phyloP scores from a whole-genome alignment of 2,329 filamentous ascomycete genomes.

The Penicillium vulpinum region DNA sequence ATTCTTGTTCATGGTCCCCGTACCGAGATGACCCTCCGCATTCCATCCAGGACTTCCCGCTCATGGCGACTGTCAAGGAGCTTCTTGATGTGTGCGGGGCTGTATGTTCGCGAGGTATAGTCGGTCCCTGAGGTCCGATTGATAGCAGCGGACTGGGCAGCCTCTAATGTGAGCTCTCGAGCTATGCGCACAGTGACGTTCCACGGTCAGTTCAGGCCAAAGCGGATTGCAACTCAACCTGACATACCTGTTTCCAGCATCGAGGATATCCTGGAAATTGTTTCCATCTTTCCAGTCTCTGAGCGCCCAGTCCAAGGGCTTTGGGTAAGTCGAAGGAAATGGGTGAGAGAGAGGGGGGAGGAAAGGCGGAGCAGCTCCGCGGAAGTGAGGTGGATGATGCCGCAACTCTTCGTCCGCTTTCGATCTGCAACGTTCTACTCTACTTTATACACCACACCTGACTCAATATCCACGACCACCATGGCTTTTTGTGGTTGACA shows the following conservation, averaged over 20 bases:
- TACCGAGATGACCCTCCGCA: conserved; percentile 86
- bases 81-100: conserved; percentile 86
- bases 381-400: conserved; percentile 11
- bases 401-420: conserved; percentile 6
- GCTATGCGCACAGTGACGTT: conserved; percentile 55
- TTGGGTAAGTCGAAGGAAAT: conserved; percentile 13
- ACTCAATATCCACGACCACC: background rate
- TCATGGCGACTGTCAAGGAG: conserved; percentile 92
- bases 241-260: conserved; percentile 86
- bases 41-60: conserved; percentile 85
- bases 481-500: background rate
- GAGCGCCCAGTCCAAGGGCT: conserved; percentile 22
- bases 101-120: conserved; percentile 64
- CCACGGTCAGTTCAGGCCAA: conserved; percentile 17
- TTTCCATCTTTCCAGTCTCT: conserved; percentile 69
- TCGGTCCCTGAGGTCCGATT: conserved; percentile 54
- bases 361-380: conserved; percentile 24
- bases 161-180: conserved; percentile 95
- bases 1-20: conserved; percentile 10
- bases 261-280: conserved; percentile 87
- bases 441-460: background rate
- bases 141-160: conserved; percentile 79
- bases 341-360: conserved; percentile 20
- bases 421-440: background rate
- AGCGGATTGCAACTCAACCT: background rate